Percentiles rank a stretch among this genome's conserved stretches.
Conservation (phyloP, 225 moss, liverwort and hornwort genomes). For the Ulota crispa region DNA sequence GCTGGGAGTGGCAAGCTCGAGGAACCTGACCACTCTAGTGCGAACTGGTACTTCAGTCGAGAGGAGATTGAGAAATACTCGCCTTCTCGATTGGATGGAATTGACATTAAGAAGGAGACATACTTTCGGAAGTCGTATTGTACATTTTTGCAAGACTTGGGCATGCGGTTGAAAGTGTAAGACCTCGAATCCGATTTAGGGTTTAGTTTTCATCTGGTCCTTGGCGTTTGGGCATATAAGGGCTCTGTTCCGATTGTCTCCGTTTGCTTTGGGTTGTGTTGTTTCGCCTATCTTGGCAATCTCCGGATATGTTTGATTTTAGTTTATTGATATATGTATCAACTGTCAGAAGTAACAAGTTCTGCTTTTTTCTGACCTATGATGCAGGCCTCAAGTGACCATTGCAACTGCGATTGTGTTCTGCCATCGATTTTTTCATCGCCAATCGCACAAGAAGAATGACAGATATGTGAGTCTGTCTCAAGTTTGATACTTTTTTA, state of each 20-base stretch:
- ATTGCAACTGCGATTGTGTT: slow-evolving; percentile 97
- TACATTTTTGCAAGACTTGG: slow-evolving; percentile 66
- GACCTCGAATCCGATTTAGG: slow-evolving; percentile 18
- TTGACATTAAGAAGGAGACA: slow-evolving; percentile 66
- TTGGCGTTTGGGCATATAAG: not conserved
- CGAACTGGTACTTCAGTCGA: slow-evolving; percentile 63
- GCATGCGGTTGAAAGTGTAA: slow-evolving; percentile 73
- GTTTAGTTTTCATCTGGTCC: not conserved
- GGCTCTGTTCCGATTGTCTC: not conserved
- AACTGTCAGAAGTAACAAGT: not conserved
- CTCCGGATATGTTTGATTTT: not conserved
- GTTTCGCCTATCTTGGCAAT: not conserved
- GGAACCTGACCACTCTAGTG: slow-evolving; percentile 66
- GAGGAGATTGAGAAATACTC: slow-evolving; percentile 62
- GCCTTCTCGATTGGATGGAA: slow-evolving; percentile 60
- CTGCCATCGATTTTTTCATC: slow-evolving; percentile 95
- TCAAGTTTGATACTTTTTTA: not conserved
- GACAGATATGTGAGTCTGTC: slow-evolving; percentile 81
- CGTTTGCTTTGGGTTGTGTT: not conserved
- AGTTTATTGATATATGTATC: not conserved
- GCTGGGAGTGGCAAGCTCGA: slow-evolving; percentile 57
- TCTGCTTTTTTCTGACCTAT: not conserved
- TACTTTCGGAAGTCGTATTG: slow-evolving; percentile 69
- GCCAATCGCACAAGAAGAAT: slow-evolving; percentile 91
- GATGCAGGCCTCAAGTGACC: slow-evolving; percentile 87